Base-by-base conservation (phyloP, 345 rosid genomes). In the Garcia nutans region DNA sequence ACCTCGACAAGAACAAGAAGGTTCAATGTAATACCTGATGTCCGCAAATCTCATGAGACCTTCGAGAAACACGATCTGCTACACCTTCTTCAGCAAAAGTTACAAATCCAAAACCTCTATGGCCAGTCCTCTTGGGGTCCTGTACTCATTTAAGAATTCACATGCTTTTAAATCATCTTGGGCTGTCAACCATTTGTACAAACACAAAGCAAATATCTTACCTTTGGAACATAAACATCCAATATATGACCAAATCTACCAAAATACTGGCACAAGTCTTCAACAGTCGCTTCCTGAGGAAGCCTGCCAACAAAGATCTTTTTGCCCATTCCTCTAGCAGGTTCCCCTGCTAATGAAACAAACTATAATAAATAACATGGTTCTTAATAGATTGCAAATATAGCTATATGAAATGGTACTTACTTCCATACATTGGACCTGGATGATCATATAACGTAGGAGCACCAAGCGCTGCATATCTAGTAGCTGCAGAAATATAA, bases 301-400 rank as follows among this genome's bases (percentile, higher is more conserved):
- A 96, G 98, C 84, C 98, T 89, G 70, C 99, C 99, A 82, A 96
- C 91, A 84, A 96, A 96, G 65, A 96, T 88, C 88, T 96, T 96
- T 80, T 87, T 92, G 42, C 99, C 93, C 82, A 90, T 87, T 67
- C 97, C 98, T 65, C 92, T 86, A 19, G 82, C 50, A 71, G 93
- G 81, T 64, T 89, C 94, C 45, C 88, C 88, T 86, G 91, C 93
- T 80, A 74, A 69, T 79, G 77, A 82, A 82, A 82, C 78, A 82
- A 45, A 63, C 82, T 8, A 44, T 23, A 23, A 17, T 19, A 33
- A 15, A 62, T 45, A 59, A 17, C 41, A 52, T n/a, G 15, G 5
- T 59, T 58, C 45, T 41, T 22, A 37, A 23, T 15, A 50, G 33
- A 50, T 11, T 45, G 20, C 15, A 47, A 15, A 45, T 10, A 65